A percentile compares a stretch with the other conserved stretches of the same genome.
Evolutionary conservation across 345 rosid genomes (phyloP).

Genomic region (Streptanthus diversifolius): DNA sequence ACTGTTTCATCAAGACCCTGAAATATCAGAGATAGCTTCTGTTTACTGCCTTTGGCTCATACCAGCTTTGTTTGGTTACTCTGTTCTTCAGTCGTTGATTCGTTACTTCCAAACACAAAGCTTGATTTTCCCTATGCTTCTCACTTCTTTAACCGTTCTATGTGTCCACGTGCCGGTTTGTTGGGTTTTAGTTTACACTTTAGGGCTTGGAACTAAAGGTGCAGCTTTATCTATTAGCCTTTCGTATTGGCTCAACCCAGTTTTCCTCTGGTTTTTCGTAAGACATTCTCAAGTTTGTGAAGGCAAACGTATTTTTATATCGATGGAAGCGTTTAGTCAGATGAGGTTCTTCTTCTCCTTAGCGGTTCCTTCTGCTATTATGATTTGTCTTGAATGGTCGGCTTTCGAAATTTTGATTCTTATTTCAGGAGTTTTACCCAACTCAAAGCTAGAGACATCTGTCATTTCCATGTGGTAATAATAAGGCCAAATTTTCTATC

Average conservation of each 20-base stretch:
- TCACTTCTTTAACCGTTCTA: neutral
- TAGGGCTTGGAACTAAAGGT: constrained; percentile 17
- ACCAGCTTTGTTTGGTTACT: constrained; percentile 23
- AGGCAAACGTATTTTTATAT: neutral
- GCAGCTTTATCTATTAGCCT: constrained; percentile 17
- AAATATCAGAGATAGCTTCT: constrained; percentile 9
- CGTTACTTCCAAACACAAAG: constrained; percentile 24
- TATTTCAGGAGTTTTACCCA: constrained; percentile 48
- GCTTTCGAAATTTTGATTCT: constrained; percentile 49
- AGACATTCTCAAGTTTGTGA: constrained; percentile 1
- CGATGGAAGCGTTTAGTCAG: constrained; percentile 3
- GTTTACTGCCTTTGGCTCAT: constrained; percentile 19
- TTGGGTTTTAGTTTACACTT: constrained; percentile 14
- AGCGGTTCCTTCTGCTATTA: constrained; percentile 22
- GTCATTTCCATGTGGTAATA: constrained; percentile 45
- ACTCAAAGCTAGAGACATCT: constrained; percentile 50
- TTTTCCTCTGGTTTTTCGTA: constrained; percentile 10
- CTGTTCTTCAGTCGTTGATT: constrained; percentile 10
- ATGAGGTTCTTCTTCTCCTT: constrained; percentile 7
- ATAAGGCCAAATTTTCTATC: neutral
- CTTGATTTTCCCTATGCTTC: too few species aligned
- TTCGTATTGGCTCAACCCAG: constrained; percentile 19
- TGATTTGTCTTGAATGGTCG: constrained; percentile 50
- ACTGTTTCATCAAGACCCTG: constrained; percentile 3
- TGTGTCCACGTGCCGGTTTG: constrained; percentile 15